Percentiles rank a stretch among this genome's conserved stretches.
phyloP scores from a whole-genome alignment of 2,329 filamentous ascomycete genomes.

The Colletotrichum sp. region DNA sequence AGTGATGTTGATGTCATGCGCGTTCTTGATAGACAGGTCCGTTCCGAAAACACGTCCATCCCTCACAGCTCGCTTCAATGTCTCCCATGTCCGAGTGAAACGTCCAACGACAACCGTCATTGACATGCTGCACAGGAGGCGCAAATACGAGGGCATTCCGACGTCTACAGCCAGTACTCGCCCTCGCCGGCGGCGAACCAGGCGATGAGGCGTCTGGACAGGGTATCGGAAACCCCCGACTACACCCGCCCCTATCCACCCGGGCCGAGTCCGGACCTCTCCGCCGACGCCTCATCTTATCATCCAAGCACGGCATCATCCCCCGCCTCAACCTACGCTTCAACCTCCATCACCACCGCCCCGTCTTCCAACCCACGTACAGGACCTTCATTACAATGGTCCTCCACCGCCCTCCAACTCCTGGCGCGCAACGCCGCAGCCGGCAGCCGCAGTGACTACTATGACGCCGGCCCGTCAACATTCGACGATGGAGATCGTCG shows the following conservation, averaged over 20 bases:
- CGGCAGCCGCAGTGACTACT: not conserved
- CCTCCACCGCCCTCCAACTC: not conserved
- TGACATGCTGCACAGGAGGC: not conserved
- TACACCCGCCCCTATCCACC: not conserved
- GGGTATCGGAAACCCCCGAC: not conserved
- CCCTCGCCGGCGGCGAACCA: not conserved
- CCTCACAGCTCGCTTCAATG: too few species aligned
- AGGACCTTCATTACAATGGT: not conserved
- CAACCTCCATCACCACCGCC: not conserved
- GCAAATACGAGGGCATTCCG: not conserved
- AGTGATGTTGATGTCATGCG: not conserved
- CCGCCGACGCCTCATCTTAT: not conserved
- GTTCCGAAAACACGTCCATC: not conserved
- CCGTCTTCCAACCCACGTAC: not conserved
- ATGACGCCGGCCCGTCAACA: not conserved
- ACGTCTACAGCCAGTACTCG: not conserved
- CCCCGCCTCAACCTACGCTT: not conserved
- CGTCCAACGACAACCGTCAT: not conserved
- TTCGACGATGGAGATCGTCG: not conserved
- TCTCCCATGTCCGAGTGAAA: not conserved
- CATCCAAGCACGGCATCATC: not conserved
- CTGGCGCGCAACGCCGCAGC: not conserved
- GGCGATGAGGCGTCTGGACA: not conserved
- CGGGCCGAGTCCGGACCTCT: not conserved
- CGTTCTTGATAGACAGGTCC: not conserved